Conservation (phyloP, 495 filamentous ascomycete genomes). For the Daldinia childiae region DNA sequence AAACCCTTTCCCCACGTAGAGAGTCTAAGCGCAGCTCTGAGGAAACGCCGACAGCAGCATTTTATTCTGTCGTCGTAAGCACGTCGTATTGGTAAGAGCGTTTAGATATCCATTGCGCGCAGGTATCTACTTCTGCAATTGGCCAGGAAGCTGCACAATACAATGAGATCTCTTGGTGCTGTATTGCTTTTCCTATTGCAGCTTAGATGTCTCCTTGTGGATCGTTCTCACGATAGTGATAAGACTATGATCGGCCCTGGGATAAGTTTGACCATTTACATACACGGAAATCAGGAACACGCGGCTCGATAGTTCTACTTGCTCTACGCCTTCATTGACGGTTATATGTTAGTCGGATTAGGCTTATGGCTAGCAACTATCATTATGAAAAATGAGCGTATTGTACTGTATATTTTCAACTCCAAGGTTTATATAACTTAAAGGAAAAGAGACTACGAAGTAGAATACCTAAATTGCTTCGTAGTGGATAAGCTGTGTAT, state of each 20-base stretch:
- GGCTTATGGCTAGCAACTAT: background rate
- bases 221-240: constrained; percentile 18
- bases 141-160: background rate
- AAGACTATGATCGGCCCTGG: constrained; percentile 30
- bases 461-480: no score
- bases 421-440: no score
- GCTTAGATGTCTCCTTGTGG: background rate
- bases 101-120: background rate
- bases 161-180: background rate
- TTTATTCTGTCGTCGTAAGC: background rate
- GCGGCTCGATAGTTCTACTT: background rate
- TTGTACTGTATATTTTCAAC: background rate
- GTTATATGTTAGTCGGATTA: background rate
- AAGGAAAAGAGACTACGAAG: no score
- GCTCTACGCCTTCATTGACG: background rate
- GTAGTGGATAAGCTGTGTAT: background rate
- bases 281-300: background rate
- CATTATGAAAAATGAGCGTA: background rate
- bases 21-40: constrained; percentile 29
- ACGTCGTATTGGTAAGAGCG: background rate
- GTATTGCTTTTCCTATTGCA: background rate
- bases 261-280: constrained; percentile 29
- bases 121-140: background rate
- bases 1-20: constrained; percentile 29
- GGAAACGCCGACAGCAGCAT: background rate